Evolutionary conservation across 257 asterid genomes (phyloP), one percentile per base, ranked within the genome.

Genomic region (Fraxinus americana): DNA sequence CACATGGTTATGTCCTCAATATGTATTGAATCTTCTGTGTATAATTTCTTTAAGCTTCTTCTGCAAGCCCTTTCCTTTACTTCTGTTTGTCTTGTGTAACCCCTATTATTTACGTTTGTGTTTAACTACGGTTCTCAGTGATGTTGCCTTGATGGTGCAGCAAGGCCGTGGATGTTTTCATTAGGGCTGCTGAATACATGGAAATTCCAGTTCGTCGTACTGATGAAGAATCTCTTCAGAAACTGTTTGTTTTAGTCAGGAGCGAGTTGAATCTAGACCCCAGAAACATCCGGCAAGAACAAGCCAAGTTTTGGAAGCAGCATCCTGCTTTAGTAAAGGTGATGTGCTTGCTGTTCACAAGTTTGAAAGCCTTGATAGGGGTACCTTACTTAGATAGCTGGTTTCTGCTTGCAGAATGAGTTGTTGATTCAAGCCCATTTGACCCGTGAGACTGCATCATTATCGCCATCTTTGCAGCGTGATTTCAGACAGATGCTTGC

Each of bases 251-350:
- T 70, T 85, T 93, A 82, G 99, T 96, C 78, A 87, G 99, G 87
- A 91, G 99, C 82, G 99, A 96, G 89, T 89, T 96, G 77, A 96
- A 96, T 90, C 87, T 96, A 85, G 98, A 96, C 82, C 92, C 86
- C 80, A 92, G 97, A 87, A 96, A 96, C 82, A 93, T 93, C 80
- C 73, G 81, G 77, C 99, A 96, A 85, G 99, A 96, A 81, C 99
- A 96, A 83, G 95, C 97, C 27, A 96, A 93, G 89, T 96, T 96
- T 86, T 91, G 92, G 92, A 96, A 92, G 88, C 98, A 93, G 86
- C 97, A 93, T 85, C 99, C 99, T 74, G 98, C 98, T 71, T 84
- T 92, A 87, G 99, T 93, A 34, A 96, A 92, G 99, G 99, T 93
- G 75, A 80, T 16, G 36, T 79, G 70, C 73, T 10, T 77, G 74